Evolutionary conservation across 1,284 basidiomycete genomes (phyloP), one percentile per base, ranked within the genome.

Genomic region (Cutaneotrichosporon cavernicola): DNA sequence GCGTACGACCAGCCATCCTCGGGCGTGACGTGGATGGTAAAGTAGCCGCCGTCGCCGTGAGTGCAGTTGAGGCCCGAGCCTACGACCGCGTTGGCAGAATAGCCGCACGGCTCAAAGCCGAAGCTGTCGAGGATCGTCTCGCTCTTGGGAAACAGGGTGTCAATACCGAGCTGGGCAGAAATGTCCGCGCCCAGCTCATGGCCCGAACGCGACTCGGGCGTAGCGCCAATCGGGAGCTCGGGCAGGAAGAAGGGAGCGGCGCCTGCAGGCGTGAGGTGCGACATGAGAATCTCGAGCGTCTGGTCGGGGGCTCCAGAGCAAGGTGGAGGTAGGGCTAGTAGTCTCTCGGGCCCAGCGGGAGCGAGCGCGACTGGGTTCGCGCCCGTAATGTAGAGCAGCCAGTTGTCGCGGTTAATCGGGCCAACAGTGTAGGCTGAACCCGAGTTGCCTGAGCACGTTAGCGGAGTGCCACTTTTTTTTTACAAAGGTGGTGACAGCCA

Each of bases 281-380:
- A 93, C 97, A 99, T 99, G 75, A 99, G 87, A 74, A 99, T 96
- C 81, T 99, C 97, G 74, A 99, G 90, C 56, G 97, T 99, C 78
- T 90, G 95, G 81, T 99, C 97, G 53, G 66, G 16, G 62, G 57
- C n/a, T 14, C 53, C 55, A 56, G 55, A 38, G 55, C 59, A 57
- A 47, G 40, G 70, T 60, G 55, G 60, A 49, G 50, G 53, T 22
- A 51, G 53, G 60, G 36, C 58, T 38, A 31, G 58, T 26, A 49
- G 64, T 16, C 40, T 50, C 26, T 36, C 57, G 22, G 36, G 36
- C 34, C 46, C 57, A 6, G 26, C 34, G 40, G 26, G 50, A 22
- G 34, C 32, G 52, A 61, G 50, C 38, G 56, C 40, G 40, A 40
- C 50, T 16, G 64, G 60, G 72, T 80, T 74, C 16, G 90, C 89